phyloP scores from a whole-genome alignment of 169 alveolate species.

The Cryptosporidium sp. region DNA sequence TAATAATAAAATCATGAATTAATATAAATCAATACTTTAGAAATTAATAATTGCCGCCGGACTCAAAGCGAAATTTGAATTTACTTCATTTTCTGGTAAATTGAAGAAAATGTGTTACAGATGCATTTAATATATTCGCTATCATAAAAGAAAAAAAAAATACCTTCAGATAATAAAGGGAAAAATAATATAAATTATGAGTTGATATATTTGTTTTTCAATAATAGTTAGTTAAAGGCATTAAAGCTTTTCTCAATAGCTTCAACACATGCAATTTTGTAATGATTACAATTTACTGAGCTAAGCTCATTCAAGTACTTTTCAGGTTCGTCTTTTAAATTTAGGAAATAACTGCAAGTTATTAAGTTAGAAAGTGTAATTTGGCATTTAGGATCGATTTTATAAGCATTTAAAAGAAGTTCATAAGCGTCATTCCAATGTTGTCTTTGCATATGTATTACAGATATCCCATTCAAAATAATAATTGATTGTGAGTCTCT shows the following conservation, averaged over 20 bases:
- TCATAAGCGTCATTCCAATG: slow-evolving; percentile 70
- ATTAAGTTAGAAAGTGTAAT: slow-evolving; percentile 55
- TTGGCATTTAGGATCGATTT: slow-evolving; percentile 42
- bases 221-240: background rate
- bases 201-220: background rate
- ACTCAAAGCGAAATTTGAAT: too few relatives aligned
- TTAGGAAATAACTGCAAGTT: slow-evolving; percentile 54
- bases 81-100: too few relatives aligned
- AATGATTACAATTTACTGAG: slow-evolving; percentile 8
- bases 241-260: slow-evolving; percentile 34
- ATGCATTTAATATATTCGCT: too few relatives aligned
- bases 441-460: slow-evolving; percentile 68
- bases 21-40: too few relatives aligned
- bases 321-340: slow-evolving; percentile 23
- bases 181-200: background rate
- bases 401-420: slow-evolving; percentile 39
- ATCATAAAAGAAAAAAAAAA: too few relatives aligned
- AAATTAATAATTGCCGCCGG: too few relatives aligned
- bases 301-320: slow-evolving; percentile 31
- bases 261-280: slow-evolving; percentile 11
- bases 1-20: too few relatives aligned
- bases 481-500: slow-evolving; percentile 44
- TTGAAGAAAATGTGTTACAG: too few relatives aligned
- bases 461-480: slow-evolving; percentile 55
- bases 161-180: background rate